Base-by-base conservation (phyloP, 805 yeast species). In the Saccharomycodes ludwigii region DNA sequence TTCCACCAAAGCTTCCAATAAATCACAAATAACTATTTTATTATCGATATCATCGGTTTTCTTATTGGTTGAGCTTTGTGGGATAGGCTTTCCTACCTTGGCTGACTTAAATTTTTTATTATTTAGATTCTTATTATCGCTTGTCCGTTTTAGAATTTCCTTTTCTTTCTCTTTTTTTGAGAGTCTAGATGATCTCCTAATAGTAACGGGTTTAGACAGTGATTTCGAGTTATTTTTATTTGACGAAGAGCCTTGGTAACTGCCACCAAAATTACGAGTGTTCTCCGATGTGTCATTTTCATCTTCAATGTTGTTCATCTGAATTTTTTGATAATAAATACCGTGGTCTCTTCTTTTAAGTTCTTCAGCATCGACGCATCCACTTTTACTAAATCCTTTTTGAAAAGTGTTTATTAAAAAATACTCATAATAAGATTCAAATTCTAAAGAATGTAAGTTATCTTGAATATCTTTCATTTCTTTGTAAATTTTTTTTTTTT, bases 381-480 rank as follows among this genome's bases (percentile, higher is more conserved):
- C 59, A 35, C 58, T 47, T 7, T 44, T 49, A 9, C 58, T 50
- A 12, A 40, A 41, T 5, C 58, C 58, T 31, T 40, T 47, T 35
- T 43, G 40, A 32, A 55, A 55, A 2, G 43, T 43, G 21, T 46
- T 35, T 6, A 55, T 38, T 2, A 43, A 16, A 34, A 40, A 52
- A 35, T 40, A 54, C 16, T 54, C 55, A 21, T 39, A 37, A 31
- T 55, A 55, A 4, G 58, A 46, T 38, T 55, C 60, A 38, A 54
- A 55, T 29, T 55, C 60, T 14, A 44, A 22, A 3, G 54, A 55
- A 15, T 34, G 29, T 3, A 53, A 33, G 2, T 29, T 25, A 8
- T 32, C 30, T 2, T 38, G 35, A 10, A 51, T 29, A 21, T 36
- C 37, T 20, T 31, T 25, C 6, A 34, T 23, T 26, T 35, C 41